Conservation (phyloP, 2,329 filamentous ascomycete species). For the Arthrobotrys sphaeroides region DNA sequence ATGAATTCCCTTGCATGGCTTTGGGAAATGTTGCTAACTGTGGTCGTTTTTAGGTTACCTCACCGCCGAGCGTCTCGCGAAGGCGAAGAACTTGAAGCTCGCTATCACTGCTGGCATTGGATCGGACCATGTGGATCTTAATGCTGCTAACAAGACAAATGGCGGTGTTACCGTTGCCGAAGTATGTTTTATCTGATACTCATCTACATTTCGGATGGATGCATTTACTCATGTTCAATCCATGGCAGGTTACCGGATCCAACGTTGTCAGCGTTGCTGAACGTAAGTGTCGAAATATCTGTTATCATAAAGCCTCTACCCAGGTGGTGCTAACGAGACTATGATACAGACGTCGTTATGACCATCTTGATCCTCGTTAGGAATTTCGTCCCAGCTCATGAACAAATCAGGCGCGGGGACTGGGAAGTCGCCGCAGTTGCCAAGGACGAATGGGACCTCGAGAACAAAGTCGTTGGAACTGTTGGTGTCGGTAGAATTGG, state of each 20-base stretch:
- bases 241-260: slow-evolving; percentile 78
- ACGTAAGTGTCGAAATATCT: slow-evolving; percentile 64
- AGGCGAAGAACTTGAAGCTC: slow-evolving; percentile 98
- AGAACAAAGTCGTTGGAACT: slow-evolving; percentile 96
- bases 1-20: background rate
- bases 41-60: slow-evolving; percentile 98
- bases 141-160: slow-evolving; percentile 98
- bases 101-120: slow-evolving; percentile 92
- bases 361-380: slow-evolving; percentile 94
- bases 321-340: background rate
- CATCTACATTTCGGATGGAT: background rate
- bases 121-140: slow-evolving; percentile 97
- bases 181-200: background rate
- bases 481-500: slow-evolving; percentile 97
- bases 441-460: slow-evolving; percentile 98
- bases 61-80: slow-evolving; percentile 91
- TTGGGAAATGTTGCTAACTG: slow-evolving; percentile 60
- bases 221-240: background rate
- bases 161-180: slow-evolving; percentile 87
- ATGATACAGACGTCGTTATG: slow-evolving; percentile 80
- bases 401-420: slow-evolving; percentile 85
- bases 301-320: background rate
- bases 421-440: slow-evolving; percentile 96
- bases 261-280: slow-evolving; percentile 99
- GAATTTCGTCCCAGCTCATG: slow-evolving; percentile 98